Conservation (phyloP, 805 yeast species). For the Cyberlindnera suaveolens region DNA sequence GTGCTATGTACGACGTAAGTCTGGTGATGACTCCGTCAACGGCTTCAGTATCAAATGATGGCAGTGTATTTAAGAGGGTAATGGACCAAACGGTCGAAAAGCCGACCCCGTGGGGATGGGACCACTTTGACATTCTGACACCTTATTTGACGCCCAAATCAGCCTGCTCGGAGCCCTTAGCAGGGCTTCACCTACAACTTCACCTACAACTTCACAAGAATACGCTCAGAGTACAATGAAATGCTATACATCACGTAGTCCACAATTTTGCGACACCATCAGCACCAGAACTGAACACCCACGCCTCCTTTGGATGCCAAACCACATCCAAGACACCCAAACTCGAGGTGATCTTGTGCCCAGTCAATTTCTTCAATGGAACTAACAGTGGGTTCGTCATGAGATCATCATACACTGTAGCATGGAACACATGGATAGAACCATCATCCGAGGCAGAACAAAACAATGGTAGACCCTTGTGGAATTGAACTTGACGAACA, state of each 20-base stretch:
- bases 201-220: too few relatives aligned
- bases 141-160: too few relatives aligned
- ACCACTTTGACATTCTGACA: too few relatives aligned
- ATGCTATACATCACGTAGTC: conserved; percentile 55
- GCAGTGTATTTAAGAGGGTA: too few relatives aligned
- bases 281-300: conserved; percentile 97
- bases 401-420: conserved; percentile 90
- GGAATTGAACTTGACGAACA: conserved; percentile 83
- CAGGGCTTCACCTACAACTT: too few relatives aligned
- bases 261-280: conserved; percentile 93
- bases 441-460: conserved; percentile 97
- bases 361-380: conserved; percentile 89
- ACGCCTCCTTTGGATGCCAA: conserved; percentile 98
- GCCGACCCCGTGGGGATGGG: too few relatives aligned
- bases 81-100: too few relatives aligned
- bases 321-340: conserved; percentile 81
- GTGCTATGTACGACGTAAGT: too few relatives aligned
- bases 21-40: too few relatives aligned
- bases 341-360: conserved; percentile 74
- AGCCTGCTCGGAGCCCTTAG: too few relatives aligned
- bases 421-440: conserved; percentile 87
- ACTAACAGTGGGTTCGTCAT: conserved; percentile 94
- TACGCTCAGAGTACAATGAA: background rate
- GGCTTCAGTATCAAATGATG: too few relatives aligned
- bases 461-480: conserved; percentile 83